Conservation (phyloP, 768 basidiomycete genomes). For the Cystofilobasidium ferigula region DNA sequence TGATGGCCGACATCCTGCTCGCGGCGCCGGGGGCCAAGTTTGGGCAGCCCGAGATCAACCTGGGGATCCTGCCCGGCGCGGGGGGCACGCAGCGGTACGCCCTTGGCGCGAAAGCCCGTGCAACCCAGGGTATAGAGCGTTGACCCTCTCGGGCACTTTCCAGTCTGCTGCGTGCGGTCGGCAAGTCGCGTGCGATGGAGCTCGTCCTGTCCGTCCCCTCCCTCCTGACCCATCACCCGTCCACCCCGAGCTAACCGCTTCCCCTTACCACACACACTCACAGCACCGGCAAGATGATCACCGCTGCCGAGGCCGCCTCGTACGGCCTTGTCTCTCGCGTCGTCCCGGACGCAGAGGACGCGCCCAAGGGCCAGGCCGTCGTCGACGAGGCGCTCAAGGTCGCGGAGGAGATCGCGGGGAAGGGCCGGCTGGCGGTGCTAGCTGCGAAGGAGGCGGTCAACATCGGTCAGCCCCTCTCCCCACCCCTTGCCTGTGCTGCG, state of each 20-base stretch:
- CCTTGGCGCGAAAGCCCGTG: not conserved
- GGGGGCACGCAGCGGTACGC: constrained; percentile 25
- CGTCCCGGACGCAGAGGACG: constrained; percentile 63
- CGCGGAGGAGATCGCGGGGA: constrained; percentile 65
- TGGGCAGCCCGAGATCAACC: constrained; percentile 89
- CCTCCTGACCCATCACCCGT: no score
- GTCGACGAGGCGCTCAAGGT: constrained; percentile 61
- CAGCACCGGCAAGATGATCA: constrained; percentile 63
- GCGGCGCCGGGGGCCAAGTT: constrained; percentile 79
- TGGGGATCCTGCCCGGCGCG: constrained; percentile 27
- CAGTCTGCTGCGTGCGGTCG: constrained; percentile 50
- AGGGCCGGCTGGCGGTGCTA: constrained; percentile 69
- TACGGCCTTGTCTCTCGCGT: constrained; percentile 84
- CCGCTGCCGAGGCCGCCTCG: constrained; percentile 65
- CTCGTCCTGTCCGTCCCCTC: constrained; percentile 48
- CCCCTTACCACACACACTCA: not conserved
- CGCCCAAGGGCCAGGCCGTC: constrained; percentile 46
- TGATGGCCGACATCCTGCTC: constrained; percentile 89
- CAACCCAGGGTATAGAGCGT: no score
- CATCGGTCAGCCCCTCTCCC: constrained; percentile 47
- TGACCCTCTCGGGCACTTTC: not conserved
- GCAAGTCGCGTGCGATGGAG: constrained; percentile 93
- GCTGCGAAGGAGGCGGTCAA: constrained; percentile 91
- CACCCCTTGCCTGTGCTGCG: not conserved
- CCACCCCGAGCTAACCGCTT: not conserved